A percentile compares a stretch with the other conserved stretches of the same genome.
These are phyloP conservation scores for Pseudopediastrum boryanum DNA, from an alignment of 139 green algal genomes.

Conservation along the genomic window DNA sequence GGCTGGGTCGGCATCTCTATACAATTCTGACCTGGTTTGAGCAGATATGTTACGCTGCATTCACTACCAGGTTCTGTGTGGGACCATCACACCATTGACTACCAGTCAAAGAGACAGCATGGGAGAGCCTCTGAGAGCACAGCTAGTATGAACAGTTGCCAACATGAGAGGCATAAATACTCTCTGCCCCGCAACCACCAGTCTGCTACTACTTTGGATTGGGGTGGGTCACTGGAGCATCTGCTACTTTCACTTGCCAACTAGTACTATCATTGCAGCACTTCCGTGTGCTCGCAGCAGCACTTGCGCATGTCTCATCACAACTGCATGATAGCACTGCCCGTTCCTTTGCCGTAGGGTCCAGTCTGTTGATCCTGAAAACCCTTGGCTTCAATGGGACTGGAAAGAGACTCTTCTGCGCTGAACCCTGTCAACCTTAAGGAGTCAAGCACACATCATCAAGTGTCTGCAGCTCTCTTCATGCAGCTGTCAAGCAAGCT, in stretches of 20 bases:
- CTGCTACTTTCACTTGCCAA: neutral
- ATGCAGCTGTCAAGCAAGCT: neutral
- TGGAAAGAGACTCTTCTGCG: slow-evolving; percentile 61
- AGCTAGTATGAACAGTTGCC: neutral
- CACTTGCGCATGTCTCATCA: too few relatives aligned
- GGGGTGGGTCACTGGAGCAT: neutral
- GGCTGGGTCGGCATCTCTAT: too few relatives aligned
- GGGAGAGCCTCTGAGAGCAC: too few relatives aligned
- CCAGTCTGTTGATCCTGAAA: slow-evolving; percentile 60
- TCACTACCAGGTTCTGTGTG: too few relatives aligned
- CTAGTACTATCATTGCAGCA: neutral
- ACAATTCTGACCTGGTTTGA: too few relatives aligned
- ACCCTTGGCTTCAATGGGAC: slow-evolving; percentile 78
- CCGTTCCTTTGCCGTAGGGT: slow-evolving; percentile 42
- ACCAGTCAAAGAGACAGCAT: too few relatives aligned
- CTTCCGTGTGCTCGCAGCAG: too few relatives aligned
- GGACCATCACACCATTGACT: too few relatives aligned
- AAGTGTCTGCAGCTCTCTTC: slow-evolving; percentile 31
- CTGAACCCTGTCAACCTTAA: neutral
- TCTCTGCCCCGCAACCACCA: neutral
- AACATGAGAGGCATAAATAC: neutral
- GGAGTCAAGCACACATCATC: slow-evolving; percentile 23
- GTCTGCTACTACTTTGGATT: too few relatives aligned
- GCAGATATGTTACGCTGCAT: too few relatives aligned
- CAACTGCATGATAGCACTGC: neutral